Evolutionary conservation across 495 filamentous ascomycete species (phyloP), one percentile per base, ranked within the genome.

Genomic region (Aspergillus olivimuriae): DNA sequence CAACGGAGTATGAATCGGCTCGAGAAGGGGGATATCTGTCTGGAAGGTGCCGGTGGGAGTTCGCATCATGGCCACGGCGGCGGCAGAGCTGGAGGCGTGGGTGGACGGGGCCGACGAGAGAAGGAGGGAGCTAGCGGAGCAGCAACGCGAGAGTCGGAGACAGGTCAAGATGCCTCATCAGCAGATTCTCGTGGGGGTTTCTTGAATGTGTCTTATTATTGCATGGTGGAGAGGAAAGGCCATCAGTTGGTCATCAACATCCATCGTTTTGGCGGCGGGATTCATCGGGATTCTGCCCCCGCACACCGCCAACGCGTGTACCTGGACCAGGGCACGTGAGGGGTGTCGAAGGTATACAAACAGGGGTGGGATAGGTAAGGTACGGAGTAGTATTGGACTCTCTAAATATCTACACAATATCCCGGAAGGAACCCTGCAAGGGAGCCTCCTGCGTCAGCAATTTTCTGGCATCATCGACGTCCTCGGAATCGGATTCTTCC

Each of bases 11-110:
- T 32, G 24, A 42, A 47, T 50, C 39, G 41, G 23, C 20, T 51
- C 23, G 53, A 47, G 30, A 48, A 53, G 40, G 43, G 48, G 46
- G 51, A 50, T 51, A 35, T 56, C 42, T 56, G 46, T 56, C 46
- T 55, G 51, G 41, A 42, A 56, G 38, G 42, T 54, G 56, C 44
- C 53, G 44, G 53, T 46, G 53, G 51, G 52, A 51, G 51, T 48
- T 62, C 50, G 54, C 58, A 62, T 62, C 55, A 51, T 62, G 58
- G 50, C 58, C 58, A 28, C 24, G 41, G 47, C 39, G 34, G 23
- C 38, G 15, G 15, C 22, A 26, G 35, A 33, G 20, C 48, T 45
- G 43, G 34, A 44, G 21, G 42, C 42, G 39, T 24, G 40, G 14
- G 39, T 48, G 41, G 41, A 38, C 37, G 39, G 40, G 43, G 38